Conservation (phyloP, 176 grass and related monocot genomes). For the Phragmites australis region DNA sequence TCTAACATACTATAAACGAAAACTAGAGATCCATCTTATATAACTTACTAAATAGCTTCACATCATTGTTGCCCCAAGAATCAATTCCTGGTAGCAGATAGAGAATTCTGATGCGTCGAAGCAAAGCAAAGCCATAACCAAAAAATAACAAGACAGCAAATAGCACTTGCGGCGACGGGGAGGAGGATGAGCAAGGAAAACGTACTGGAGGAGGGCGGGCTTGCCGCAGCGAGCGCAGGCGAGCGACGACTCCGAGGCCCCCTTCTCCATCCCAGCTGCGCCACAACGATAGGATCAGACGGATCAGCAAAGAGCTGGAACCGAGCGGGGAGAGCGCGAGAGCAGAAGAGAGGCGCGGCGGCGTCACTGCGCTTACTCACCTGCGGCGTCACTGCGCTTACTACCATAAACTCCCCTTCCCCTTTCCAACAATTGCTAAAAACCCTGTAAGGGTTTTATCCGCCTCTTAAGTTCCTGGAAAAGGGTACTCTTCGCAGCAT, state of each 20-base stretch:
- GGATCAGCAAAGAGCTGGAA: background rate
- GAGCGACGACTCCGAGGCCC: conserved; percentile 47
- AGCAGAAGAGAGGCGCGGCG: background rate
- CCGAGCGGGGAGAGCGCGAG: background rate
- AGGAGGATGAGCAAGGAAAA: background rate
- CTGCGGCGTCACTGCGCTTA: too few relatives aligned
- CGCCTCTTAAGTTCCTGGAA: background rate
- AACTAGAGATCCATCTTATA: background rate
- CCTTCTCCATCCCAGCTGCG: conserved; percentile 65
- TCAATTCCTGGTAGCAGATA: too few relatives aligned
- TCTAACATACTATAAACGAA: background rate
- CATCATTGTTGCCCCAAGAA: background rate
- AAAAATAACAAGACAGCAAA: background rate
- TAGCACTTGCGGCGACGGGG: background rate
- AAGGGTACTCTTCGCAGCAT: background rate
- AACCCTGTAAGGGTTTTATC: too few relatives aligned
- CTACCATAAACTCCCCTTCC: too few relatives aligned
- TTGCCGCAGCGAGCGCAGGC: conserved; percentile 83
- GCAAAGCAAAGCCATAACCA: background rate
- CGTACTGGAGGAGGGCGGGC: conserved; percentile 80
- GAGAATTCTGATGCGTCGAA: background rate
- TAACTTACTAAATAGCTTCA: background rate
- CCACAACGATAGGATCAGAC: conserved; percentile 12
- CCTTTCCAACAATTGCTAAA: too few relatives aligned
- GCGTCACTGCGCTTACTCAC: conserved; percentile 1